Conservation (phyloP, 805 yeast genomes). For the Candida vaughaniae region DNA sequence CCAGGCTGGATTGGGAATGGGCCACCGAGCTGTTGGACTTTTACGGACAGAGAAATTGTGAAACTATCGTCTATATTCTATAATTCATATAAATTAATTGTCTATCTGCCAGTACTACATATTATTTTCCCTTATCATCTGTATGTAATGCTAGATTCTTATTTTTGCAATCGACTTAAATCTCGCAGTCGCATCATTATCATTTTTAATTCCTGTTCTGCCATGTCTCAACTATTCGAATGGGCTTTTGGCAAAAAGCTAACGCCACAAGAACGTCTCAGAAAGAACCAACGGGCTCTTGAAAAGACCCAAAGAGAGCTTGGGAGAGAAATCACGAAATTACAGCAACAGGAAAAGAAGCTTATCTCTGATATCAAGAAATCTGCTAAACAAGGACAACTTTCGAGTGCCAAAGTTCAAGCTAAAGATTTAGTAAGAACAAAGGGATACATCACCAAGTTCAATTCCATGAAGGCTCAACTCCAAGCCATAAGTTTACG, state of each 20-base stretch:
- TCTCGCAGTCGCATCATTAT: too few relatives aligned
- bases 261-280: slow-evolving; percentile 92
- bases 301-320: slow-evolving; percentile 94
- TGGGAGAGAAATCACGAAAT: slow-evolving; percentile 79
- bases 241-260: slow-evolving; percentile 95
- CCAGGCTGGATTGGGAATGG: slow-evolving; percentile 67
- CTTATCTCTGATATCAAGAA: slow-evolving; percentile 82
- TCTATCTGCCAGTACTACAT: too few relatives aligned
- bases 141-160: too few relatives aligned
- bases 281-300: slow-evolving; percentile 92
- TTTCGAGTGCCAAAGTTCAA: slow-evolving; percentile 87
- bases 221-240: slow-evolving; percentile 52
- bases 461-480: slow-evolving; percentile 91
- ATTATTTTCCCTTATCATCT: too few relatives aligned
- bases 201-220: too few relatives aligned
- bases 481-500: slow-evolving; percentile 91
- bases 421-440: slow-evolving; percentile 95
- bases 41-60: slow-evolving; percentile 8
- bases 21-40: slow-evolving; percentile 44
- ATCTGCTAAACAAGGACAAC: slow-evolving; percentile 87
- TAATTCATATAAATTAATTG: too few relatives aligned
- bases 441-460: slow-evolving; percentile 76
- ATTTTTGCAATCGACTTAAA: too few relatives aligned
- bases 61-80: too few relatives aligned
- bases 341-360: slow-evolving; percentile 91